A percentile compares a stretch with the other conserved stretches of the same genome.
These are phyloP conservation scores for Phlyctochytrium planicorne DNA, from an alignment of 192 early-diverging fungal species.

Conservation along the genomic window DNA sequence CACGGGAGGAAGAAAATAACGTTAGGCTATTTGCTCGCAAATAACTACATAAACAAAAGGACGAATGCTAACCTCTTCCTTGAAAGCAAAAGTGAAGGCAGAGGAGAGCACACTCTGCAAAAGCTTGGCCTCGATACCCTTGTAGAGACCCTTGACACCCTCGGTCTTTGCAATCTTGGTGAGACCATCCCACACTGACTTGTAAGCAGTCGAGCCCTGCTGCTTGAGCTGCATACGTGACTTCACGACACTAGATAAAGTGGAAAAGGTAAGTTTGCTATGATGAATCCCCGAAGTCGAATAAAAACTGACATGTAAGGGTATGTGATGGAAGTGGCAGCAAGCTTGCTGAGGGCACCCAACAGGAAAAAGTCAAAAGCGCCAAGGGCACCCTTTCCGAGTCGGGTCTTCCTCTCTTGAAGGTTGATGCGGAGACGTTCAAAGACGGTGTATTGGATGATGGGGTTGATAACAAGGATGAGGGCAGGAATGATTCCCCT, in stretches of 20 bases:
- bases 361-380: conserved; percentile 93
- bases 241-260: conserved; percentile 76
- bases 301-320: conserved; percentile 91
- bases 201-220: conserved; percentile 71
- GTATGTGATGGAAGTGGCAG: conserved; percentile 93
- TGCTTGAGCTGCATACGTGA: conserved; percentile 97
- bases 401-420: conserved; percentile 52
- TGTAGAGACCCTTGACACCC: conserved; percentile 75
- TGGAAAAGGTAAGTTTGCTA: neutral
- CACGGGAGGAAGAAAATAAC: neutral
- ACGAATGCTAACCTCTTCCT: conserved; percentile 41
- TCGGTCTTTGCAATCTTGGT: conserved; percentile 88
- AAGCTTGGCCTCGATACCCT: conserved; percentile 89
- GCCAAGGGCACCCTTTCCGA: conserved; percentile 50
- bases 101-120: conserved; percentile 93
- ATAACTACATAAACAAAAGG: conserved; percentile 4
- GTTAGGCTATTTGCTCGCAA: neutral
- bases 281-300: no score
- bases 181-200: conserved; percentile 82
- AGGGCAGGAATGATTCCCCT: conserved; percentile 91
- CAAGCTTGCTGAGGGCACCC: conserved; percentile 93
- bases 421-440: conserved; percentile 81
- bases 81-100: conserved; percentile 94
- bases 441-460: conserved; percentile 99
- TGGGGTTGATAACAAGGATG: conserved; percentile 98